Evolutionary conservation across 163 green algal species (phyloP).

Genomic region (Trebouxiophyceae sp.): DNA sequence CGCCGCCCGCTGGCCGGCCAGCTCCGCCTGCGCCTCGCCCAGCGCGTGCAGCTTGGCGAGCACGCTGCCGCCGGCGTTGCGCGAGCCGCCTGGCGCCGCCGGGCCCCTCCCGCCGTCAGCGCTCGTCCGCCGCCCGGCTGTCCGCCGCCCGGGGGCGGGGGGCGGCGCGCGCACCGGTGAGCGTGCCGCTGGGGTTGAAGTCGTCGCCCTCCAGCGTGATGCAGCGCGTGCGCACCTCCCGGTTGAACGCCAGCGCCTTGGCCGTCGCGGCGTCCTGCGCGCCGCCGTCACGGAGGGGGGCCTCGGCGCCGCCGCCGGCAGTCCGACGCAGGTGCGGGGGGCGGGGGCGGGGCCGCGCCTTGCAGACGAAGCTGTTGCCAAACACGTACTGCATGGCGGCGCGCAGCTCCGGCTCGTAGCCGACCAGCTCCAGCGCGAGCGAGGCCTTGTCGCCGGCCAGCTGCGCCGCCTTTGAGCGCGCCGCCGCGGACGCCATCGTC

Average conservation of each 20-base stretch:
- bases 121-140: no score
- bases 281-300: no score
- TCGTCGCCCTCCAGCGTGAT: slow-evolving; percentile 95
- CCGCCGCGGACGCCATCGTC: neutral
- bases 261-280: slow-evolving; percentile 74
- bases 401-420: slow-evolving; percentile 59
- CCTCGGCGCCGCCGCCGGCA: no score
- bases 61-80: slow-evolving; percentile 46
- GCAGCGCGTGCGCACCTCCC: slow-evolving; percentile 71
- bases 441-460: slow-evolving; percentile 53
- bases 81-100: slow-evolving; percentile 46
- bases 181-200: slow-evolving; percentile 85
- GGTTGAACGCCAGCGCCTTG: slow-evolving; percentile 79
- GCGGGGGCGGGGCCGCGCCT: slow-evolving; percentile 33
- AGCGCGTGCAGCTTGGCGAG: slow-evolving; percentile 71
- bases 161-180: slow-evolving; percentile 48
- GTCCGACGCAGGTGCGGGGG: no score
- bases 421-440: slow-evolving; percentile 84
- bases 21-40: slow-evolving; percentile 40
- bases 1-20: slow-evolving; percentile 26
- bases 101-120: no score
- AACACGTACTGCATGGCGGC: slow-evolving; percentile 93
- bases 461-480: slow-evolving; percentile 33
- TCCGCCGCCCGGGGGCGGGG: neutral
- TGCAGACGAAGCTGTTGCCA: slow-evolving; percentile 86